Evolutionary conservation across 352 stramenopile genomes (phyloP).

Genomic region (Blastocystis sp.): DNA sequence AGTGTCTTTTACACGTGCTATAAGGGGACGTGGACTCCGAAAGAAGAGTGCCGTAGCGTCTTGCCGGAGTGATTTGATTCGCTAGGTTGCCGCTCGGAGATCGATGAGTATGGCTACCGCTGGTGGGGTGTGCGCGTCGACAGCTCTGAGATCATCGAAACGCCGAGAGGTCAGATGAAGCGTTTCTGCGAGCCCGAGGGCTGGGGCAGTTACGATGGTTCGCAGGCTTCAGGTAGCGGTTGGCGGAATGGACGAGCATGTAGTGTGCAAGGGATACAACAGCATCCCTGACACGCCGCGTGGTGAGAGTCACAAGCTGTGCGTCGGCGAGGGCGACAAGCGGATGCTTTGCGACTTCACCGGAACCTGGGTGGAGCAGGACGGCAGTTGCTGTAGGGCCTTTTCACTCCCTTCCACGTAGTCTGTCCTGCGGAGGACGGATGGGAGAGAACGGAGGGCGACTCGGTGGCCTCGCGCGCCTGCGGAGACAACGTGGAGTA

Average conservation of each 20-base stretch:
- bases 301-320: not conserved
- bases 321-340: not conserved
- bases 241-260: not conserved
- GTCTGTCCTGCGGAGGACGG: conserved; percentile 1
- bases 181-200: conserved; percentile 28
- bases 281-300: not conserved
- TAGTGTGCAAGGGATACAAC: conserved; percentile 32
- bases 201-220: conserved; percentile 47
- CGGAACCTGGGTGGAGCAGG: conserved; percentile 13
- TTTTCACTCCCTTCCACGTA: not conserved
- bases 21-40: conserved; percentile 6
- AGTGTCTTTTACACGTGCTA: conserved; percentile 44
- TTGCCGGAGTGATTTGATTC: not conserved
- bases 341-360: not conserved
- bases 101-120: conserved; percentile 8
- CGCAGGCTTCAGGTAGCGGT: not conserved
- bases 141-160: not conserved
- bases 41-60: conserved; percentile 8
- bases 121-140: conserved; percentile 47
- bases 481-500: not conserved
- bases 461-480: not conserved
- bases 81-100: conserved; percentile 18
- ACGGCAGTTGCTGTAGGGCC: not conserved
- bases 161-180: not conserved
- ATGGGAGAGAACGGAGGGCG: not conserved